Conservation (phyloP, 352 stramenopile genomes). For the Plasmopara viticola region DNA sequence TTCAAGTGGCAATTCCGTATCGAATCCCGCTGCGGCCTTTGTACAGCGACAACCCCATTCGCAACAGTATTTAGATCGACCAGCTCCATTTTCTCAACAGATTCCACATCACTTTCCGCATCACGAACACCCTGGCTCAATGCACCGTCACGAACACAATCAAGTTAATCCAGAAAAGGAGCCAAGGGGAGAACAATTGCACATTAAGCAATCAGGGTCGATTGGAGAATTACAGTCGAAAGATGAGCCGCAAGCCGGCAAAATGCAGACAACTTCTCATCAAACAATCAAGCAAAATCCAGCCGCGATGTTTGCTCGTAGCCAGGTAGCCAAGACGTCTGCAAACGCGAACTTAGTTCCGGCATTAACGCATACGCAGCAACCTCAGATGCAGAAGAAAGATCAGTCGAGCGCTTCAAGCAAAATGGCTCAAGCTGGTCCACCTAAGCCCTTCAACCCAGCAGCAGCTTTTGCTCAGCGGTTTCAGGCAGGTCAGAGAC, state of each 20-base stretch:
- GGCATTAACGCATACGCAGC: slow-evolving; percentile 51
- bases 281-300: slow-evolving; percentile 33
- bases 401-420: slow-evolving; percentile 8
- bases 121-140: slow-evolving; percentile 9
- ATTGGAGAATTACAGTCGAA: slow-evolving; percentile 7
- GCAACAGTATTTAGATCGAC: slow-evolving; percentile 21
- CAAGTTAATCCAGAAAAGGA: slow-evolving; percentile 28
- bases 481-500: slow-evolving; percentile 38
- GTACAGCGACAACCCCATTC: slow-evolving; percentile 32
- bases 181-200: slow-evolving; percentile 13
- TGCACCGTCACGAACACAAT: slow-evolving; percentile 23
- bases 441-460: slow-evolving; percentile 37
- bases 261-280: slow-evolving; percentile 6
- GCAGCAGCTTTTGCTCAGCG: slow-evolving; percentile 53
- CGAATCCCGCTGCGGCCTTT: slow-evolving; percentile 34
- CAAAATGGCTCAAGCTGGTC: slow-evolving; percentile 13
- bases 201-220: slow-evolving; percentile 11
- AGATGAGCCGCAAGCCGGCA: slow-evolving; percentile 9
- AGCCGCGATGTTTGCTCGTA: slow-evolving; percentile 53
- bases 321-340: slow-evolving; percentile 25
- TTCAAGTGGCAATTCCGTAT: slow-evolving; percentile 21
- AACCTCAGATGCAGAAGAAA: slow-evolving; percentile 27
- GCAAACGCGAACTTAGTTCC: slow-evolving; percentile 36
- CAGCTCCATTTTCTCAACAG: slow-evolving; percentile 12
- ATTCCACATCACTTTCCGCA: slow-evolving; percentile 19